These are phyloP conservation scores for Akanthomyces dipterigenus DNA, from an alignment of 2,329 filamentous ascomycete genomes.

Conservation along the genomic window DNA sequence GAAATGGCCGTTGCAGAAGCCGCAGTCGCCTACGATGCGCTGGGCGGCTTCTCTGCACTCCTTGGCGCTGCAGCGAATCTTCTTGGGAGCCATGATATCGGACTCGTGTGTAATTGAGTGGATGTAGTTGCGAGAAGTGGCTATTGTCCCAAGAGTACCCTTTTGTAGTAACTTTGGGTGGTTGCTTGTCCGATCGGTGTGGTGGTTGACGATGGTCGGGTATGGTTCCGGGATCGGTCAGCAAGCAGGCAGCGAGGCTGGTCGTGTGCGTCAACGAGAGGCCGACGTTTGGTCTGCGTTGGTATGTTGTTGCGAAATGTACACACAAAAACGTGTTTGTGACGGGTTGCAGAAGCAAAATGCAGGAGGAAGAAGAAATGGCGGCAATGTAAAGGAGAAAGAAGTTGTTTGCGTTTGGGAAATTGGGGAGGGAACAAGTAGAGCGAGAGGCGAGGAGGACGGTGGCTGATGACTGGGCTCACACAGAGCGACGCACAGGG, in stretches of 20 bases:
- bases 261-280: neutral
- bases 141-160: too few species aligned
- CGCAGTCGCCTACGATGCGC: conserved; percentile 92
- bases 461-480: conserved; percentile 5
- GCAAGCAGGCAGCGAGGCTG: neutral
- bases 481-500: too few species aligned
- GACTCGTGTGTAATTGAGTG: neutral
- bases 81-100: conserved; percentile 60
- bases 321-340: neutral
- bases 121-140: neutral
- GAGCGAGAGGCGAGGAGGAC: neutral
- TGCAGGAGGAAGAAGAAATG: neutral
- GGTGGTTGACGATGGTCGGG: neutral
- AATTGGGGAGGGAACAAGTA: neutral
- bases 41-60: conserved; percentile 83
- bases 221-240: conserved; percentile 10
- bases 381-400: conserved; percentile 5
- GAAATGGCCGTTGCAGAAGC: conserved; percentile 89
- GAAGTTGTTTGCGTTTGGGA: neutral
- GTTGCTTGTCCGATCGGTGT: neutral
- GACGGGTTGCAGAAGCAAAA: neutral
- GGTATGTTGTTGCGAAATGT: neutral
- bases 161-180: neutral
- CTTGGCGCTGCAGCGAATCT: conserved; percentile 80
- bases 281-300: neutral